A percentile compares a stretch with the other conserved stretches of the same genome.
Evolutionary conservation across 805 yeast genomes (phyloP).

Genomic region (Lachancea sp.): DNA sequence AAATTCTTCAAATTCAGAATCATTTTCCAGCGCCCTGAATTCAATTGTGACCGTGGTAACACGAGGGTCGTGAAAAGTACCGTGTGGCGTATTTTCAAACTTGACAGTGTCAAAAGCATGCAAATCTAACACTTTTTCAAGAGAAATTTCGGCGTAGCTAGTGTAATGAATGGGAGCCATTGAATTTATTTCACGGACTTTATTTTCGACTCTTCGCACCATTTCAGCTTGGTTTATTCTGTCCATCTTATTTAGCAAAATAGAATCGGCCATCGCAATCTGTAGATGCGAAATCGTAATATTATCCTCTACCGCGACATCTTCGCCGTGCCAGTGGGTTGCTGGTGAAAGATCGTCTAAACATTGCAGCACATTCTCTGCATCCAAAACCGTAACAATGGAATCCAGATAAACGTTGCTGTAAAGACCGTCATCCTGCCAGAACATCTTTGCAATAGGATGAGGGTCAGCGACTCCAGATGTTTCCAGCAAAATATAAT

Average conservation of each 20-base stretch:
- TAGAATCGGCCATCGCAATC: slow-evolving; percentile 80
- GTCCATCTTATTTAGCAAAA: slow-evolving; percentile 77
- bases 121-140: slow-evolving; percentile 62
- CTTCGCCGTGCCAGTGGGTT: slow-evolving; percentile 58
- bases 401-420: slow-evolving; percentile 88
- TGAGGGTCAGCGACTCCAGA: slow-evolving; percentile 98
- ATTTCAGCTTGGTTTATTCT: slow-evolving; percentile 29
- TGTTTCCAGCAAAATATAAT: slow-evolving; percentile 87
- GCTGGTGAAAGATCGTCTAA: slow-evolving; percentile 57
- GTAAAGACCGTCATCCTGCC: slow-evolving; percentile 87
- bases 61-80: slow-evolving; percentile 43
- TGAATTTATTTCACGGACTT: slow-evolving; percentile 49
- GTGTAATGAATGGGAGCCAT: slow-evolving; percentile 64
- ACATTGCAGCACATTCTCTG: slow-evolving; percentile 56
- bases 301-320: slow-evolving; percentile 35
- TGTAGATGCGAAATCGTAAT: slow-evolving; percentile 83
- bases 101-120: slow-evolving; percentile 60
- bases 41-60: slow-evolving; percentile 48
- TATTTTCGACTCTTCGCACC: slow-evolving; percentile 31
- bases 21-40: slow-evolving; percentile 36
- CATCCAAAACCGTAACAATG: slow-evolving; percentile 79
- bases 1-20: slow-evolving; percentile 38
- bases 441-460: slow-evolving; percentile 94
- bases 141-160: slow-evolving; percentile 63
- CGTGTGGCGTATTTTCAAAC: slow-evolving; percentile 9